Evolutionary conservation across 2,329 filamentous ascomycete genomes (phyloP).

Genomic region (Alternaria gansuensis): DNA sequence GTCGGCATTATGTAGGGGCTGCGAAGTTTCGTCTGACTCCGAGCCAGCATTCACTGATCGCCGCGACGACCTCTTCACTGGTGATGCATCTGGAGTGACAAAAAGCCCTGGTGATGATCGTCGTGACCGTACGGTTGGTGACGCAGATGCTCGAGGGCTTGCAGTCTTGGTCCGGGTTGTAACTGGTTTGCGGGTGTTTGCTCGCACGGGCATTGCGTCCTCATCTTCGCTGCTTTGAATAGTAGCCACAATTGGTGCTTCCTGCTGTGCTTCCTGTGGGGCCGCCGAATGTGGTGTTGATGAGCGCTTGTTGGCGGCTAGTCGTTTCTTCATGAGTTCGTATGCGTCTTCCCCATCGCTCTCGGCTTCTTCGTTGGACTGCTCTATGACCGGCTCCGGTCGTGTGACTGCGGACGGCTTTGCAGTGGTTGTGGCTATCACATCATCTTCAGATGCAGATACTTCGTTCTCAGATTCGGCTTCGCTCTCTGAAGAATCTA

Average conservation of each 20-base stretch:
- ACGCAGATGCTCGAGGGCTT: conserved; percentile 30
- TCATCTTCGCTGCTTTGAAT: conserved; percentile 40
- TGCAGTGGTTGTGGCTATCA: conserved; percentile 50
- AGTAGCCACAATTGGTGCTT: conserved; percentile 15
- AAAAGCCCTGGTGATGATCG: conserved; percentile 64
- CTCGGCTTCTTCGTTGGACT: conserved; percentile 36
- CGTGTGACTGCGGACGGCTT: conserved; percentile 12
- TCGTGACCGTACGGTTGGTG: conserved; percentile 38
- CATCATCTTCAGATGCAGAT: conserved; percentile 33
- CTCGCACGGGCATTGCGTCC: conserved; percentile 41
- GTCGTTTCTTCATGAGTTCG: conserved; percentile 58
- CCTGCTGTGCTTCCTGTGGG: conserved; percentile 17
- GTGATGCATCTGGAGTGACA: conserved; percentile 60
- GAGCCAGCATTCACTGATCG: conserved; percentile 41
- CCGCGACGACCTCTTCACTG: conserved; percentile 45
- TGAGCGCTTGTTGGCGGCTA: conserved; percentile 46
- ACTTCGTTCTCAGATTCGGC: conserved; percentile 49
- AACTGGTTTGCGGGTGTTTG: conserved; percentile 26
- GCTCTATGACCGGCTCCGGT: conserved; percentile 3
- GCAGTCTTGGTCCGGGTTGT: conserved; percentile 22
- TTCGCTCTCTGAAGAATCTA: conserved; percentile 53
- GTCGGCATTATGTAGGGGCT: conserved; percentile 62
- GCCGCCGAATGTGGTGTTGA: conserved; percentile 4
- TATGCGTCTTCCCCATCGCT: conserved; percentile 55
- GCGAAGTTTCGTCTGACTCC: conserved; percentile 58